phyloP scores from a whole-genome alignment of 257 asterid genomes.

The Lantana camara region DNA sequence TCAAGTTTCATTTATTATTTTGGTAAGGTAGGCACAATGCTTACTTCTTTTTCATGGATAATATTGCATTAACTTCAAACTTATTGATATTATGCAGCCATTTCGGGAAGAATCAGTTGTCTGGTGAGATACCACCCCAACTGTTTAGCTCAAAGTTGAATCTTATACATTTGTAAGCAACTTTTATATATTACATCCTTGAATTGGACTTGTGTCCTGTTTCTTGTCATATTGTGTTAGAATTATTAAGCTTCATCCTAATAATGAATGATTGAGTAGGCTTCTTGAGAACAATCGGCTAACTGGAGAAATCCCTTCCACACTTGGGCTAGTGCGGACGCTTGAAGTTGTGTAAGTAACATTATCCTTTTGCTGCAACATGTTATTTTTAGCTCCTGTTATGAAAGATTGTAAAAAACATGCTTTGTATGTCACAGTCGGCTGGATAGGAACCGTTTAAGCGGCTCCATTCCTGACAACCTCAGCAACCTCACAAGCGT shows the following conservation, averaged over 20 bases:
- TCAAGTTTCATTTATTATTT: not conserved
- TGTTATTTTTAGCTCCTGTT: not conserved
- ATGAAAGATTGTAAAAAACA: slow-evolving; percentile 13
- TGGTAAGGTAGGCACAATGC: no score
- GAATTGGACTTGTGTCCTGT: not conserved
- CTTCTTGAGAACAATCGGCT: slow-evolving; percentile 73
- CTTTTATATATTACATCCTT: not conserved
- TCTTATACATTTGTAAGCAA: slow-evolving; percentile 79
- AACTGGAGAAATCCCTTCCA: slow-evolving; percentile 65
- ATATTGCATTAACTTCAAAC: not conserved
- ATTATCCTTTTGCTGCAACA: slow-evolving; percentile 3
- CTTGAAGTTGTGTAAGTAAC: slow-evolving; percentile 89
- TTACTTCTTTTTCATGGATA: not conserved
- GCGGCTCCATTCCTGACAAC: slow-evolving; percentile 61
- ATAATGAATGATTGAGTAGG: slow-evolving; percentile 42
- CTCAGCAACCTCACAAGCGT: slow-evolving; percentile 63
- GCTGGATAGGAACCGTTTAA: slow-evolving; percentile 64
- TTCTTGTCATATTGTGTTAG: not conserved
- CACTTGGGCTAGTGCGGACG: slow-evolving; percentile 52
- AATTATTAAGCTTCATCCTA: not conserved
- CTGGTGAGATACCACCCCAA: slow-evolving; percentile 68
- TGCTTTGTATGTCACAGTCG: slow-evolving; percentile 51
- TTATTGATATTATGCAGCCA: slow-evolving; percentile 58
- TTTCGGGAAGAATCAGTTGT: slow-evolving; percentile 72
- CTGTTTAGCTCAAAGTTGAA: slow-evolving; percentile 60